These are phyloP conservation scores for Phytophthora vignae DNA, from an alignment of 352 stramenopile genomes.

Conservation along the genomic window DNA sequence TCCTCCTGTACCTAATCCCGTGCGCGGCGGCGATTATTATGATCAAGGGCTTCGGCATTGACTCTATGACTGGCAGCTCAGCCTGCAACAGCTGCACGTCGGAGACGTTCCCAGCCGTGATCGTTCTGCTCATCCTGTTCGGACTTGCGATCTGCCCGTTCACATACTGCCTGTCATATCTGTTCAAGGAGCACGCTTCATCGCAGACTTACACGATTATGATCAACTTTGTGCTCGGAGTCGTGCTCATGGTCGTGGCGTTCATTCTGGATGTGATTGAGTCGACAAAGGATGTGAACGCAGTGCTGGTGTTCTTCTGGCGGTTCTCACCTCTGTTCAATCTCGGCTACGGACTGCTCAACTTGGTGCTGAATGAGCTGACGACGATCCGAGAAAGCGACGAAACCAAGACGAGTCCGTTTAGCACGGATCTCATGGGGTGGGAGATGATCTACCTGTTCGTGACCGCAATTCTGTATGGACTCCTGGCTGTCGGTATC, in stretches of 20 bases:
- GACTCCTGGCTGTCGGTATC: conserved; percentile 40
- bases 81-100: conserved; percentile 58
- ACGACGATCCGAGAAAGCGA: conserved; percentile 38
- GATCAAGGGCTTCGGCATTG: conserved; percentile 61
- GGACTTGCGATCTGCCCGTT: conserved; percentile 71
- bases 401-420: conserved; percentile 56
- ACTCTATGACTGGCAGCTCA: conserved; percentile 51
- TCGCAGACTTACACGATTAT: conserved; percentile 79
- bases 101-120: conserved; percentile 54
- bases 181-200: conserved; percentile 71
- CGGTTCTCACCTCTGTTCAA: conserved; percentile 72
- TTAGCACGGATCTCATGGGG: conserved; percentile 65
- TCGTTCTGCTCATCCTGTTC: conserved; percentile 68
- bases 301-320: conserved; percentile 75
- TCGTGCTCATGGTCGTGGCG: conserved; percentile 66
- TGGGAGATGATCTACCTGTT: conserved; percentile 70
- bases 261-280: conserved; percentile 63
- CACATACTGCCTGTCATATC: conserved; percentile 72
- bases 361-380: conserved; percentile 51
- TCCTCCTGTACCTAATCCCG: conserved; percentile 91
- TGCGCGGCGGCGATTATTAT: conserved; percentile 48
- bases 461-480: conserved; percentile 40
- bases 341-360: conserved; percentile 58
- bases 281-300: conserved; percentile 54
- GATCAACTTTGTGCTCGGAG: conserved; percentile 73